Base-by-base conservation (phyloP, 306 rosid species). In the Cicer pinnatifidum region DNA sequence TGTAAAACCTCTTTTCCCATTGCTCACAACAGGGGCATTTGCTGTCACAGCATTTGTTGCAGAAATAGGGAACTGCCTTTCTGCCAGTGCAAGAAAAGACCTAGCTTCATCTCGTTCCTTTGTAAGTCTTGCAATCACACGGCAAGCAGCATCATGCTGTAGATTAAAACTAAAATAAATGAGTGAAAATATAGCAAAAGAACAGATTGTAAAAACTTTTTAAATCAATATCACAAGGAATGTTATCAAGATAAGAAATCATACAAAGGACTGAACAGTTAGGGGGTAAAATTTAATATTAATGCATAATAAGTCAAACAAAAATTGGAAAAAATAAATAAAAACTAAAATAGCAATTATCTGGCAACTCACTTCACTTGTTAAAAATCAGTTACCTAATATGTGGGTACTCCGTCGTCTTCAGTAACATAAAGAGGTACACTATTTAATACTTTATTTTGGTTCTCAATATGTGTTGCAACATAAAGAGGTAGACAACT, bases 131-230 rank as follows among this genome's bases (percentile, higher is more conserved):
- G 97, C 93, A 82, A 93, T 93, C 77, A 93, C 97, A 47, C 98
- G 97, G 79, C 98, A 93, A 17, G 98, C 98, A 62, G 98, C 98
- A 91, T 93, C 98, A 74, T 93, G 98, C 98, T 93, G 76, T 72
- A 85, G 67, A 75, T 57, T 45, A 58, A 70, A 79, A 75, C 71
- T 20, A 54, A 69, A 69, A 69, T 5, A 71, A 77, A 63, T 57
- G 9, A 47, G 64, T 9, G 3, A 40, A 72, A 19, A 54, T 33
- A 69, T 71, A 17, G 35, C 16, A 67, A 52, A 1, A 50, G 45
- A n/a, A 57, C 11, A 50, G 72, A 13, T 38, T 41, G 11, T 9
- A 12, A 67, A 9, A 76, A 12, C 23, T 20, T 38, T 50, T 38
- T 50, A 11, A 17, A 69, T 17, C 45, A 23, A 75, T 54, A 64